Conservation (phyloP, 2,329 filamentous ascomycete genomes). For the Drechslera avenae region DNA sequence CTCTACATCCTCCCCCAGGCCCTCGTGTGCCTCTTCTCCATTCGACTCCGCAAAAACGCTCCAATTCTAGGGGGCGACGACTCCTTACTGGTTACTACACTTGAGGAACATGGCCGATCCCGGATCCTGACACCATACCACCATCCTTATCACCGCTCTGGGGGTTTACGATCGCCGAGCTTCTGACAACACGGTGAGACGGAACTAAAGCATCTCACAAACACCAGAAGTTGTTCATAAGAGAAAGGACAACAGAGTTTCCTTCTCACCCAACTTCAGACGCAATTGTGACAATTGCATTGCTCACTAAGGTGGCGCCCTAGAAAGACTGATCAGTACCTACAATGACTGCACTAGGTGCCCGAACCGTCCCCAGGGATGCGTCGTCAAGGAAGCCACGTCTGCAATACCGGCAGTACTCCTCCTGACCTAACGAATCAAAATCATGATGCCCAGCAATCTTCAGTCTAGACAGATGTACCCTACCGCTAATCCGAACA, state of each 20-base stretch:
- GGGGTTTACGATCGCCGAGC: constrained; percentile 4
- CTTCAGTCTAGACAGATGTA: constrained; percentile 17
- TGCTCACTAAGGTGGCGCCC: background rate
- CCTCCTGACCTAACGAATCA: constrained; percentile 13
- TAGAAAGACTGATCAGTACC: background rate
- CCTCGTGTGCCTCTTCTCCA: constrained; percentile 29
- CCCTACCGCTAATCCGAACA: constrained; percentile 21
- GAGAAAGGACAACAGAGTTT: background rate
- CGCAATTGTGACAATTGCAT: background rate
- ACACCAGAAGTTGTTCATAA: background rate
- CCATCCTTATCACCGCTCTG: constrained; percentile 6
- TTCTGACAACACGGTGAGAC: constrained; percentile 1
- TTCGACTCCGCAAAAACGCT: constrained; percentile 32
- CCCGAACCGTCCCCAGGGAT: constrained; percentile 4
- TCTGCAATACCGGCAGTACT: constrained; percentile 19
- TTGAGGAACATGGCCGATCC: constrained; percentile 1
- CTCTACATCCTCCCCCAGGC: constrained; percentile 29
- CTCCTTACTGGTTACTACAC: constrained; percentile 6
- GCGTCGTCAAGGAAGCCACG: constrained; percentile 14
- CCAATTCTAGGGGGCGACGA: constrained; percentile 6
- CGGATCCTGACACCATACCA: constrained; percentile 2
- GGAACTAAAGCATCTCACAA: background rate
- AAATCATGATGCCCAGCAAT: constrained; percentile 4
- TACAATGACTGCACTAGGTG: constrained; percentile 1
- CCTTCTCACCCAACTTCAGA: background rate